Evolutionary conservation across 2,329 filamentous ascomycete species (phyloP).

Genomic region (Aspergillus novoparasiticus): DNA sequence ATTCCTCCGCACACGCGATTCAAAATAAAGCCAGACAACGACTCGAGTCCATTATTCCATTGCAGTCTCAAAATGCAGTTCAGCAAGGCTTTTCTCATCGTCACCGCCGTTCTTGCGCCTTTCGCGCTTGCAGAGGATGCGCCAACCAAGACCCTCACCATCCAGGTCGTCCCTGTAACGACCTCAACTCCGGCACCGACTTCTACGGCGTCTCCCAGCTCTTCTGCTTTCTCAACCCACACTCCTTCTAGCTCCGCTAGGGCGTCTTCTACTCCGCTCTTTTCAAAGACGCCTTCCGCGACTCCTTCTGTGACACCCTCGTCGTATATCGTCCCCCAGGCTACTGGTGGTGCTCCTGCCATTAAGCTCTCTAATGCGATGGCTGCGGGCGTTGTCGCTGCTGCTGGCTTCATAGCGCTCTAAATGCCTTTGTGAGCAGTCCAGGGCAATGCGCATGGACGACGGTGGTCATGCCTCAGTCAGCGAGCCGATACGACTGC

Average conservation of each 20-base stretch:
- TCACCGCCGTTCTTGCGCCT: conserved; percentile 30
- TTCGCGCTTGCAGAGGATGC: conserved; percentile 31
- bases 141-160: conserved; percentile 31
- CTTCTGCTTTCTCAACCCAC: conserved; percentile 15
- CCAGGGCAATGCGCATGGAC: too few relatives aligned
- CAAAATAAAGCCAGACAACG: neutral
- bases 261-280: conserved; percentile 13
- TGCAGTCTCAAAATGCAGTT: conserved; percentile 33
- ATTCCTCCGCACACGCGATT: neutral
- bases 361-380: conserved; percentile 29
- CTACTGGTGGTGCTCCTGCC: conserved; percentile 25
- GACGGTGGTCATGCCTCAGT: neutral
- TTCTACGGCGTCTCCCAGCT: conserved; percentile 13
- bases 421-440: conserved; percentile 21
- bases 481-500: neutral
- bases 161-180: conserved; percentile 25
- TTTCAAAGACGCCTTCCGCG: conserved; percentile 3
- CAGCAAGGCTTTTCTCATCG: conserved; percentile 35
- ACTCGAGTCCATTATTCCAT: neutral
- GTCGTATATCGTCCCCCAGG: conserved; percentile 15
- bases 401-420: conserved; percentile 37
- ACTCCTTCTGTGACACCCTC: conserved; percentile 13
- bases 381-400: conserved; percentile 33
- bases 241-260: conserved; percentile 15
- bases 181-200: conserved; percentile 17